A percentile compares a stretch with the other conserved stretches of the same genome.
phyloP scores from a whole-genome alignment of 768 basidiomycete genomes.

The Clathrus columnatus region DNA sequence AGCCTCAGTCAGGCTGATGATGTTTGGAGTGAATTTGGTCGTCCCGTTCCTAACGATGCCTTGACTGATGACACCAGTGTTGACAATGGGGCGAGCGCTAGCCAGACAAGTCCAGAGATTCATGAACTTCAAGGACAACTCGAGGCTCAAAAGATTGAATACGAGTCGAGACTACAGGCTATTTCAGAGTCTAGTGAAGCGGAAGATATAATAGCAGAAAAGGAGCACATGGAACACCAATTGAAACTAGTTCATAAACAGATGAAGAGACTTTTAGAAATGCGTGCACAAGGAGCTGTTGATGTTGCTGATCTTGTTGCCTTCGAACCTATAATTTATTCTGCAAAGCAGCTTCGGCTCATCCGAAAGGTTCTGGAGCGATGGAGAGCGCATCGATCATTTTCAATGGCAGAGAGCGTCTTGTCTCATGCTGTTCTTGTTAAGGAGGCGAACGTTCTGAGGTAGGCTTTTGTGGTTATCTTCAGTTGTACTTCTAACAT shows the following conservation, averaged over 20 bases:
- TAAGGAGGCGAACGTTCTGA: conserved; percentile 93
- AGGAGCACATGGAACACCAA: conserved; percentile 89
- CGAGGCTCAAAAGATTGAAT: conserved; percentile 38
- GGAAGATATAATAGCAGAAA: conserved; percentile 82
- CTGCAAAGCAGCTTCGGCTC: conserved; percentile 70
- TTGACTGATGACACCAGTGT: conserved; percentile 85
- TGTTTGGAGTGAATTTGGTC: conserved; percentile 82
- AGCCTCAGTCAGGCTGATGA: conserved; percentile 82
- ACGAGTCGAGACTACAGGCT: conserved; percentile 50
- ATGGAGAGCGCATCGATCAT: conserved; percentile 79
- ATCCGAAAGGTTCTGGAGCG: conserved; percentile 75
- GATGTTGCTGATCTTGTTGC: conserved; percentile 46
- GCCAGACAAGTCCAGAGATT: conserved; percentile 56
- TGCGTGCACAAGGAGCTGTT: conserved; percentile 66
- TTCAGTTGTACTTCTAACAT: conserved; percentile 6
- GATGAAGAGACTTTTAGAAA: conserved; percentile 74
- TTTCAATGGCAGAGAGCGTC: conserved; percentile 88
- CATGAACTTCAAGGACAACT: conserved; percentile 69
- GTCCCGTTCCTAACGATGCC: conserved; percentile 67
- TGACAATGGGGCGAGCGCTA: conserved; percentile 51
- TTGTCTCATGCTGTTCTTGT: conserved; percentile 76
- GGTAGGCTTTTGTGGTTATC: conserved; percentile 33
- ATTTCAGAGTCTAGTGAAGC: conserved; percentile 50
- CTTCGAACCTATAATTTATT: conserved; percentile 78
- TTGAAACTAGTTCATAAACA: conserved; percentile 70